These are phyloP conservation scores for Mortierella sp. DNA, from an alignment of 371 early-diverging fungal species.

Conservation along the genomic window DNA sequence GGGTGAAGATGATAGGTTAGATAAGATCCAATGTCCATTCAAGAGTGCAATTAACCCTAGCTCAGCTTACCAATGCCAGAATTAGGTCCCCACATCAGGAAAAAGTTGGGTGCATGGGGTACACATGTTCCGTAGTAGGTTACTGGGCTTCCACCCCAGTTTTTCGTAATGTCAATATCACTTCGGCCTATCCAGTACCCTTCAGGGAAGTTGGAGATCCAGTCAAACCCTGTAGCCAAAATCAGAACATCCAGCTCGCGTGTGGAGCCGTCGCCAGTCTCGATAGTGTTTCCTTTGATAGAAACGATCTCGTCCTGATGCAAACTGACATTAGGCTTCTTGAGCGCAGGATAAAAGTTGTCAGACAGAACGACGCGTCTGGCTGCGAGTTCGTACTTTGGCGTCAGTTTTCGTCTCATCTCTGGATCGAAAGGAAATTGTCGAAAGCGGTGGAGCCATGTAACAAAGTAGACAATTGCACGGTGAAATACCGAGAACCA, in stretches of 20 bases:
- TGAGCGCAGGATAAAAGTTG: conserved; percentile 31
- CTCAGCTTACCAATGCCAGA: conserved; percentile 32
- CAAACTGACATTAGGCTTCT: conserved; percentile 29
- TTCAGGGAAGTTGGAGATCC: conserved; percentile 24
- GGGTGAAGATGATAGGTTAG: background rate
- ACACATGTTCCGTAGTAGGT: conserved; percentile 46
- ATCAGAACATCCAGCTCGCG: conserved; percentile 40
- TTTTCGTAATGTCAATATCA: conserved; percentile 31
- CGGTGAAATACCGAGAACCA: conserved; percentile 49
- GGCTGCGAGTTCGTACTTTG: conserved; percentile 33
- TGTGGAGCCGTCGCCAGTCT: conserved; percentile 27
- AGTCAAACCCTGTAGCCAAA: conserved; percentile 49
- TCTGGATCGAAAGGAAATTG: conserved; percentile 19
- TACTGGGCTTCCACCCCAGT: conserved; percentile 35
- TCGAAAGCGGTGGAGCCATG: conserved; percentile 38
- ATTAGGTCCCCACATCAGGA: conserved; percentile 50
- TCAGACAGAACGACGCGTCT: conserved; percentile 39
- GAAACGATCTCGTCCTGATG: conserved; percentile 22
- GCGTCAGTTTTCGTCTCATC: conserved; percentile 35
- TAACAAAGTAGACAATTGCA: conserved; percentile 16
- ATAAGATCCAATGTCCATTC: background rate
- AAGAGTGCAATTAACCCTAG: background rate
- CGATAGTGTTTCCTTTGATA: conserved; percentile 27
- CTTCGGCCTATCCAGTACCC: conserved; percentile 26
- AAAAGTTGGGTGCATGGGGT: conserved; percentile 45